Base-by-base conservation (phyloP, 2,329 filamentous ascomycete species). In the Pestalotiopsis sp. region DNA sequence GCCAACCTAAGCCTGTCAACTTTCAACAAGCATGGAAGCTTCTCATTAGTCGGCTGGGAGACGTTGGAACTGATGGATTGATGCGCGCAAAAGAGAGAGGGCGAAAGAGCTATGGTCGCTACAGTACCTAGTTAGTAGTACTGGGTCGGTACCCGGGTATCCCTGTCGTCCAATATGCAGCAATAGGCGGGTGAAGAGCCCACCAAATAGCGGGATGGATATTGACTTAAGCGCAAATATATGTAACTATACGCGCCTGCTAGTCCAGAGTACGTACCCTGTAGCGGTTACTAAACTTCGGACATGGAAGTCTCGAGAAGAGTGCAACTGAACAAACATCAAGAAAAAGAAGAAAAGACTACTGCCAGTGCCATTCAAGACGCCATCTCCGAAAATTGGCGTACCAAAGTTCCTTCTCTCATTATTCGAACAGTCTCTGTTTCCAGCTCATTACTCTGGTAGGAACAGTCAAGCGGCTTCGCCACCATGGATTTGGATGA, bases 401-500 rank as follows among this genome's bases (percentile, higher is more conserved):
- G 25, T 59, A 23, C 7, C 25, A 13, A 36, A 17, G 13, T 4
- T 5, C 23, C 20, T 36, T 59, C 12, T 23, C 25, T n/a, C 6
- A n/a, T 17, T 6, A 17, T 13, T 9, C 57, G 56, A 23, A 13
- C 23, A 27, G 11, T 59, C 57, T 11, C 36, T 59, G 14, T 14
- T n/a, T 36, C 57, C 57, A 59, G 23, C 11, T n/a, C 11, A 13
- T n/a, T 45, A 9, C n/a, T 61, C 13, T 27, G 59, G 23, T 36
- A 64, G 5, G 27, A 14, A 27, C 36, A 7, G 2, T 31, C 7
- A n/a, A 11, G 6, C 45, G 17, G 6, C 14, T n/a, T 52, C 17
- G 17, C n/a, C 70, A 80, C 69, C 45, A 91, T 92, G 87, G 85
- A 91, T 73, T 82, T 85, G 66, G 89, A 92, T 71, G 91, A 91